Conservation (phyloP, 768 basidiomycete species). For the Heimioporus sp. region DNA sequence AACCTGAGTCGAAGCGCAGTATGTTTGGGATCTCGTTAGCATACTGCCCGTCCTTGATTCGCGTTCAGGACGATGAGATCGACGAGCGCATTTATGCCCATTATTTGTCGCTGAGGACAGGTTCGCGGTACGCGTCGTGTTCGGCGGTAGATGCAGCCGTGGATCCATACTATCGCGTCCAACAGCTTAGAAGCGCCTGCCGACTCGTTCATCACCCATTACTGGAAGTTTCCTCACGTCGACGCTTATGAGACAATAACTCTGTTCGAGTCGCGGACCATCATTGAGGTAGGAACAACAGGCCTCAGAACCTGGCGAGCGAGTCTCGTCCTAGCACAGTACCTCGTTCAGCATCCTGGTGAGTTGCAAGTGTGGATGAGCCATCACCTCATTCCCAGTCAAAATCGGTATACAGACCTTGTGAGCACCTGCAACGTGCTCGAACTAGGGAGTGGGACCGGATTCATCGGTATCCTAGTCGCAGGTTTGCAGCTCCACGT, state of each 20-base stretch:
- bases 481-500: conserved; percentile 50
- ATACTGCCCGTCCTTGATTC: conserved; percentile 2
- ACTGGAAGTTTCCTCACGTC: conserved; percentile 41
- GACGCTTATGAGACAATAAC: conserved; percentile 46
- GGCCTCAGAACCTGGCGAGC: conserved; percentile 81
- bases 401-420: neutral
- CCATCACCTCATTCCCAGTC: neutral
- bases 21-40: conserved; percentile 37
- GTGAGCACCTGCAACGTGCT: conserved; percentile 46
- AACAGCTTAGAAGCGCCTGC: conserved; percentile 28
- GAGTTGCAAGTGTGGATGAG: conserved; percentile 8
- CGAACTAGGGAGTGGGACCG: conserved; percentile 74
- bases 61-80: conserved; percentile 54
- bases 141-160: neutral
- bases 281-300: conserved; percentile 74
- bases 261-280: conserved; percentile 69
- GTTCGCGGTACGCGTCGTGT: conserved; percentile 18
- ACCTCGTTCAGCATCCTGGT: conserved; percentile 59
- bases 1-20: conserved; percentile 30
- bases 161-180: neutral
- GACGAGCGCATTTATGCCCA: conserved; percentile 64
- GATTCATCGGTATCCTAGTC: conserved; percentile 68
- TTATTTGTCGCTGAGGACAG: conserved; percentile 49
- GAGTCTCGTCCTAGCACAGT: conserved; percentile 62
- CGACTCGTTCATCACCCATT: conserved; percentile 63